Percentiles rank a stretch among this genome's conserved stretches.
Conservation (phyloP, 306 rosid genomes). For the Quercus gilva region DNA sequence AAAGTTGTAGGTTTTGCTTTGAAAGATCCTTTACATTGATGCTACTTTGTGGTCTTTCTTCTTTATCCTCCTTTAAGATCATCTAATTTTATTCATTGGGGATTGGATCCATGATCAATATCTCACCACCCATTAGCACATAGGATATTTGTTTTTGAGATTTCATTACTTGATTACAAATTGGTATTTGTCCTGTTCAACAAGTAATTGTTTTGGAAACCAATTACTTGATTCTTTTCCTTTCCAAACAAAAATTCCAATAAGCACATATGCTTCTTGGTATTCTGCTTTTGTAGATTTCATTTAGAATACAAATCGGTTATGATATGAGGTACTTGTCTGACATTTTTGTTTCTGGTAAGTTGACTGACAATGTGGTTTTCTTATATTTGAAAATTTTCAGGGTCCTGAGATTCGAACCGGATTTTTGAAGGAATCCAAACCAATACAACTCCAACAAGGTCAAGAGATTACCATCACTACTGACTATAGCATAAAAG, state of each 20-base stretch:
- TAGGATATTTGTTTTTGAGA: too few relatives aligned
- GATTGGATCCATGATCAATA: too few relatives aligned
- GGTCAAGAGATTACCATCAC: slow-evolving; percentile 19
- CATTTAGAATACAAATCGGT: neutral
- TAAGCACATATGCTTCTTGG: too few relatives aligned
- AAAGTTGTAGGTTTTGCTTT: neutral
- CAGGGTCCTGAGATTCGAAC: slow-evolving; percentile 30
- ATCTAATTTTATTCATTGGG: too few relatives aligned
- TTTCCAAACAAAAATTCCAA: neutral
- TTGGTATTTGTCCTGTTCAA: neutral
- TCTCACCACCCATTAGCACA: too few relatives aligned
- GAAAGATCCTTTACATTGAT: too few relatives aligned
- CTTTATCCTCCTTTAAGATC: too few relatives aligned
- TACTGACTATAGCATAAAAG: slow-evolving; percentile 16
- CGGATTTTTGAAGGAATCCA: slow-evolving; percentile 7
- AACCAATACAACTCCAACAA: slow-evolving; percentile 10
- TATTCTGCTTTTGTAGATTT: neutral
- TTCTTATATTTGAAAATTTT: neutral
- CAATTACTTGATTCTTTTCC: neutral
- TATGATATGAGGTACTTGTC: too few relatives aligned
- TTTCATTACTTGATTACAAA: too few relatives aligned
- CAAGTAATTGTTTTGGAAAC: neutral
- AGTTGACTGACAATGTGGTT: neutral
- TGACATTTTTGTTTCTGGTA: too few relatives aligned
- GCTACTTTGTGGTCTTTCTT: too few relatives aligned